Evolutionary conservation across 1,284 basidiomycete species (phyloP).

Genomic region (Puccinia novopanici): DNA sequence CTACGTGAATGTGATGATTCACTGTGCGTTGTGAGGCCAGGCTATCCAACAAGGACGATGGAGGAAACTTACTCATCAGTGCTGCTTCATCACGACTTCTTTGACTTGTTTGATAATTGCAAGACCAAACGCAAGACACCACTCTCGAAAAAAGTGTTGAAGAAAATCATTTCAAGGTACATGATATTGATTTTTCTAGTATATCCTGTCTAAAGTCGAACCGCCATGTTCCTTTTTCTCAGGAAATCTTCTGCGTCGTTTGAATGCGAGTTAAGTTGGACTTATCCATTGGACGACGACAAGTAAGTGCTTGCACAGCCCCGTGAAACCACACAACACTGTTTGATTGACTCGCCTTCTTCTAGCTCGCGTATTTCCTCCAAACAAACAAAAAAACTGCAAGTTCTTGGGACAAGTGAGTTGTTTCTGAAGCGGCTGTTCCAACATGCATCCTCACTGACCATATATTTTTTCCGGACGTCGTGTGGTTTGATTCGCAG

Average conservation of each 20-base stretch:
- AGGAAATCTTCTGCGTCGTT: constrained; percentile 34
- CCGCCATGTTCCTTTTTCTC: not conserved
- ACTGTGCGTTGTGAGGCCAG: not conserved
- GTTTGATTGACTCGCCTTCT: not conserved
- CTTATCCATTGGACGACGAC: not conserved
- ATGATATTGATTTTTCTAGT: not conserved
- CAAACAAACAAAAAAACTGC: not conserved
- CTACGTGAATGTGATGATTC: too few relatives aligned
- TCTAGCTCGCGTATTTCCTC: not conserved
- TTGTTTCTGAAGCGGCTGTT: not conserved
- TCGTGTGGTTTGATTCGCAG: not conserved
- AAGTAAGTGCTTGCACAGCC: not conserved
- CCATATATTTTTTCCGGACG: not conserved
- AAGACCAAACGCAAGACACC: constrained; percentile 8
- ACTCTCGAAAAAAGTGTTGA: constrained; percentile 12
- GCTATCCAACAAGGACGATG: constrained; percentile 40
- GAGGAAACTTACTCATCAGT: constrained; percentile 48
- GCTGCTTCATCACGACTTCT: constrained; percentile 51
- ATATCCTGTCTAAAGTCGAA: not conserved
- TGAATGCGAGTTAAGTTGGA: constrained; percentile 36
- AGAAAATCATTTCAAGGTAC: constrained; percentile 36
- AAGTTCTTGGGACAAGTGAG: constrained; percentile 17
- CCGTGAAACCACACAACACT: not conserved
- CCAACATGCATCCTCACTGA: not conserved
- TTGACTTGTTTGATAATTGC: constrained; percentile 44